A percentile compares a stretch with the other conserved stretches of the same genome.
These are phyloP conservation scores for Maudiozyma pseudohumilis DNA, from an alignment of 805 yeast species.

Conservation along the genomic window DNA sequence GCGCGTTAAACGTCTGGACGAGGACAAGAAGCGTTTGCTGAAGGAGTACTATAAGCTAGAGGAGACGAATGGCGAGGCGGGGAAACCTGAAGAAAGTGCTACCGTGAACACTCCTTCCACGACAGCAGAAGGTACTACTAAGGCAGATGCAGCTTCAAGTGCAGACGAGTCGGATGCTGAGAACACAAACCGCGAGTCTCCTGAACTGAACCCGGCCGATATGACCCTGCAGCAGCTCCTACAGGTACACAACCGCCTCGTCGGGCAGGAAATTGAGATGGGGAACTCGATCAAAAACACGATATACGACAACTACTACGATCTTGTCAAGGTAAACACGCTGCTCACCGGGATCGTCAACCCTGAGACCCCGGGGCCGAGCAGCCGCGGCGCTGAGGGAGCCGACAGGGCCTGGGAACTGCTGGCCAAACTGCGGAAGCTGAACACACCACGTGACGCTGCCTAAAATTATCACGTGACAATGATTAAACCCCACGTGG, in stretches of 20 bases:
- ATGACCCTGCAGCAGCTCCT: slow-evolving; percentile 18
- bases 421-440: too few relatives aligned
- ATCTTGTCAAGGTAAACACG: slow-evolving; percentile 55
- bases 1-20: slow-evolving; percentile 13
- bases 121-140: neutral
- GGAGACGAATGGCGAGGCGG: neutral
- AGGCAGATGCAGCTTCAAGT: neutral
- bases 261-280: slow-evolving; percentile 23
- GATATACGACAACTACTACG: slow-evolving; percentile 67
- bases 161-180: neutral
- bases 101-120: neutral
- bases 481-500: too few relatives aligned
- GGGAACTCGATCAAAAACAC: slow-evolving; percentile 50
- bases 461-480: too few relatives aligned
- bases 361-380: neutral
- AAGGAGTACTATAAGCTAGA: slow-evolving; percentile 21
- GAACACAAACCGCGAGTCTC: neutral
- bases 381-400: too few relatives aligned
- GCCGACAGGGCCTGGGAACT: too few relatives aligned
- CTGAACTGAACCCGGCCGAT: slow-evolving; percentile 4
- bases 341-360: slow-evolving; percentile 29
- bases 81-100: neutral
- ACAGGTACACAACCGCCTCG: slow-evolving; percentile 20
- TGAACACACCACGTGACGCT: too few relatives aligned
- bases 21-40: slow-evolving; percentile 18